Evolutionary conservation across 768 basidiomycete species (phyloP).

Genomic region (Leccinum arenicola): DNA sequence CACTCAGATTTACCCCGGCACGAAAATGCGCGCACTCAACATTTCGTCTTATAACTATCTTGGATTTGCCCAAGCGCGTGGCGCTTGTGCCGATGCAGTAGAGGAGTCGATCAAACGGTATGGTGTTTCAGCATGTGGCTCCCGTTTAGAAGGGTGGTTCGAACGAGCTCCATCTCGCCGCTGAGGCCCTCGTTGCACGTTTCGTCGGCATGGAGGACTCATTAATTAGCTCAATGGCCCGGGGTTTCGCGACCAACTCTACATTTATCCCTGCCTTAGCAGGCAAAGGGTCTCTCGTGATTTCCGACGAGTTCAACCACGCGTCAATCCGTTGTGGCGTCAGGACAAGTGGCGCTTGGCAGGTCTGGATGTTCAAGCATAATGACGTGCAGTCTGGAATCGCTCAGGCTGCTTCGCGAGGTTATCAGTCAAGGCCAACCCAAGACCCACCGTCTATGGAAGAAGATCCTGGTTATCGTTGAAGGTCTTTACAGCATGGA

Average conservation of each 20-base stretch:
- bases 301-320: slow-evolving; percentile 97
- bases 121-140: slow-evolving; percentile 76
- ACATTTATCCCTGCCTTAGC: slow-evolving; percentile 91
- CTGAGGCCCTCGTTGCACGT: slow-evolving; percentile 84
- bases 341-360: slow-evolving; percentile 74
- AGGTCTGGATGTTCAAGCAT: slow-evolving; percentile 94
- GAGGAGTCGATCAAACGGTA: slow-evolving; percentile 80
- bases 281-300: slow-evolving; percentile 87
- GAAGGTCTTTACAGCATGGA: slow-evolving; percentile 99
- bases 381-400: slow-evolving; percentile 79
- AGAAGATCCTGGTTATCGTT: slow-evolving; percentile 92
- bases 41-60: slow-evolving; percentile 99
- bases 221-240: slow-evolving; percentile 82
- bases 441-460: slow-evolving; percentile 98
- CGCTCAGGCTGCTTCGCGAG: slow-evolving; percentile 62
- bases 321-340: slow-evolving; percentile 93
- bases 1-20: slow-evolving; percentile 74
- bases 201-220: slow-evolving; percentile 92
- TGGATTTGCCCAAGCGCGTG: slow-evolving; percentile 91
- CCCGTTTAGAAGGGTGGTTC: slow-evolving; percentile 90
- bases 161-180: slow-evolving; percentile 74
- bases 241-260: slow-evolving; percentile 91
- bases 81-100: slow-evolving; percentile 93
- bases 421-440: slow-evolving; percentile 97
- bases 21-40: slow-evolving; percentile 85